Conservation (phyloP, 2,329 filamentous ascomycete genomes). For the Fusarium sp. region DNA sequence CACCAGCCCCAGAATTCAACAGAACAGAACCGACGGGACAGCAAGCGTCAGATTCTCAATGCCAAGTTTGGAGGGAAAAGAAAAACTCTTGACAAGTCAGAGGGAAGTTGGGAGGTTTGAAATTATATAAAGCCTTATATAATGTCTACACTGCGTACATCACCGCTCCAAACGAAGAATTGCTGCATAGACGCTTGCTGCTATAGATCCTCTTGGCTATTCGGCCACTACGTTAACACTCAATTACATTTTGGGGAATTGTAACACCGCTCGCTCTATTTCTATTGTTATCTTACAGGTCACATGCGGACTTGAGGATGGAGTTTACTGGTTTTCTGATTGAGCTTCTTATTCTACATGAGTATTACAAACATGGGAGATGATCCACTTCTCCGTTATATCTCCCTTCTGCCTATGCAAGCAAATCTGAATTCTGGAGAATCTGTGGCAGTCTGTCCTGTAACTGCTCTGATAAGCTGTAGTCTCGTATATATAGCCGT, state of each 20-base stretch:
- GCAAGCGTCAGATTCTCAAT: too few relatives aligned
- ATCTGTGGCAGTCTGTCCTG: neutral
- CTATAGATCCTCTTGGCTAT: neutral
- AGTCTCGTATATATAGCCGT: neutral
- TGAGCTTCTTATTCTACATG: constrained; percentile 5
- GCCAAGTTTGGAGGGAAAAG: too few relatives aligned
- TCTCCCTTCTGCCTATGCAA: constrained; percentile 10
- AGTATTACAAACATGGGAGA: neutral
- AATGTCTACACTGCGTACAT: neutral
- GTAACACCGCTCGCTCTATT: too few relatives aligned
- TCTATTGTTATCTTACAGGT: neutral
- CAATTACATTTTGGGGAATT: neutral
- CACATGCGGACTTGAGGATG: neutral
- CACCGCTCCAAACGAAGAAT: neutral
- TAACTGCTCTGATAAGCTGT: neutral
- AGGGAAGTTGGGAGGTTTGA: neutral
- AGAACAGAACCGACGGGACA: too few relatives aligned
- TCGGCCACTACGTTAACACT: neutral
- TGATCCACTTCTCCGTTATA: neutral
- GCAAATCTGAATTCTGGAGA: neutral
- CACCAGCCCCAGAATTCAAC: too few relatives aligned
- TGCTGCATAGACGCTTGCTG: too few relatives aligned
- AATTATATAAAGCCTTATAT: neutral
- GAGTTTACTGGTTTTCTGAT: neutral
- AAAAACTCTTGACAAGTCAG: too few relatives aligned